A percentile compares a stretch with the other conserved stretches of the same genome.
Conservation (phyloP, 2,329 filamentous ascomycete species). For the Dendryphion nanum region DNA sequence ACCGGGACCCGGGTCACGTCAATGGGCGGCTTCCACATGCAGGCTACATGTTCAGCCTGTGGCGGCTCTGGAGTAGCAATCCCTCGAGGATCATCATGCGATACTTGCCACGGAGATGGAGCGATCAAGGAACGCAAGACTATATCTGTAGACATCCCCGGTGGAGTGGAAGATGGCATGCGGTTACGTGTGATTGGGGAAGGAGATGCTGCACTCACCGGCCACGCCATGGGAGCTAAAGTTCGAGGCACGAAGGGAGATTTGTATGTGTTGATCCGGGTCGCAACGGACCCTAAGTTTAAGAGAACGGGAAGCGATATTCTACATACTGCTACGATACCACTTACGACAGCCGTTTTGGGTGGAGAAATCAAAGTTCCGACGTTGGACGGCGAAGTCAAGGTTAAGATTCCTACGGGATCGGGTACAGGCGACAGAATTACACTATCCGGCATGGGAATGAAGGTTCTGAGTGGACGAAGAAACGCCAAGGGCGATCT, state of each 20-base stretch:
- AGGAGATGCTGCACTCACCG: conserved; percentile 81
- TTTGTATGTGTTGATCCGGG: conserved; percentile 85
- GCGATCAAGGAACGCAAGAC: conserved; percentile 81
- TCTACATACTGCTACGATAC: conserved; percentile 86
- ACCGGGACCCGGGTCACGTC: conserved; percentile 84
- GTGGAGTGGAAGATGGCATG: conserved; percentile 96
- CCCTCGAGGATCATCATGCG: conserved; percentile 78
- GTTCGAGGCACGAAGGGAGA: conserved; percentile 74
- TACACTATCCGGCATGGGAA: conserved; percentile 85
- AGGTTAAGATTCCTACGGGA: conserved; percentile 85
- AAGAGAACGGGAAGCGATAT: conserved; percentile 84
- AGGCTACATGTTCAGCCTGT: conserved; percentile 80
- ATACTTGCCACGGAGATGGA: conserved; percentile 75
- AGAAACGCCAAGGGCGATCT: conserved; percentile 74
- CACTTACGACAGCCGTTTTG: conserved; percentile 86
- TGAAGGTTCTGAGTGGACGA: conserved; percentile 74
- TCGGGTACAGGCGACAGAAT: conserved; percentile 91
- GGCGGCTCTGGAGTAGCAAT: conserved; percentile 74
- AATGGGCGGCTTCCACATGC: conserved; percentile 96
- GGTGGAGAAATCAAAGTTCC: conserved; percentile 88
- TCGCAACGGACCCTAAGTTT: conserved; percentile 88
- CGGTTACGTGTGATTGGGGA: conserved; percentile 79
- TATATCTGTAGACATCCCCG: conserved; percentile 87
- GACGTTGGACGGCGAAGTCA: conserved; percentile 86
- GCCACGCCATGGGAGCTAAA: conserved; percentile 63